A percentile compares a stretch with the other conserved stretches of the same genome.
Evolutionary conservation across 2,329 filamentous ascomycete species (phyloP).

Genomic region (Ophiocordyceps unilateralis): DNA sequence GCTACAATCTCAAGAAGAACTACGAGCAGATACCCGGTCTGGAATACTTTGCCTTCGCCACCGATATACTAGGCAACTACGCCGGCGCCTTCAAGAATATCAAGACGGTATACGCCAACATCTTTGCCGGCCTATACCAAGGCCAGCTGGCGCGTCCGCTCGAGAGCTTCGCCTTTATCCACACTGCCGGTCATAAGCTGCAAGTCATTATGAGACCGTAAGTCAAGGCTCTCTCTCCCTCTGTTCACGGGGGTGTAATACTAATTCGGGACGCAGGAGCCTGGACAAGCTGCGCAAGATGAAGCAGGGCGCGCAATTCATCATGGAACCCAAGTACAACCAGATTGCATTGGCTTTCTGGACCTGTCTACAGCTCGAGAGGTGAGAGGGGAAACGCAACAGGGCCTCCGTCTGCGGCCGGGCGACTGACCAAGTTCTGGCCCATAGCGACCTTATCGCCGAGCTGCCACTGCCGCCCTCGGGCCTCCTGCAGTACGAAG

Average conservation of each 20-base stretch:
- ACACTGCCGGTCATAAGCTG: constrained; percentile 36
- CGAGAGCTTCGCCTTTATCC: constrained; percentile 57
- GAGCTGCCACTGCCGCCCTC: constrained; percentile 54
- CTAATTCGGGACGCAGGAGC: constrained; percentile 18
- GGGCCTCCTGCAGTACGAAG: constrained; percentile 41
- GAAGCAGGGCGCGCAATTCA: constrained; percentile 18
- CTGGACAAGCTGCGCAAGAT: constrained; percentile 28
- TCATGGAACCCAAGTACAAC: constrained; percentile 33
- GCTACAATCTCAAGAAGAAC: constrained; percentile 33
- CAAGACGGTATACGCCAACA: constrained; percentile 66
- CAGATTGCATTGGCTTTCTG: constrained; percentile 66
- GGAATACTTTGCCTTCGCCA: constrained; percentile 75
- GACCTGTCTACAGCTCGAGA: constrained; percentile 88
- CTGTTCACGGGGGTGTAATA: too few relatives aligned
- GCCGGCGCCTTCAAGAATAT: constrained; percentile 64
- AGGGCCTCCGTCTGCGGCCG: too few relatives aligned
- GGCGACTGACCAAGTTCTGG: neutral
- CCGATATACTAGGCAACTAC: constrained; percentile 71
- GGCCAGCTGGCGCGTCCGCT: constrained; percentile 75
- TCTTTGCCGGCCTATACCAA: constrained; percentile 76
- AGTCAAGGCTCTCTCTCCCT: too few relatives aligned
- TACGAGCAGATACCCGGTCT: constrained; percentile 77
- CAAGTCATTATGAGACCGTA: constrained; percentile 63
- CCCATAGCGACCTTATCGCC: constrained; percentile 68
- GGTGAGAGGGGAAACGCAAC: constrained; percentile 27